phyloP scores from a whole-genome alignment of 352 stramenopile species.

The Hyaloperonospora arabidopsidis region DNA sequence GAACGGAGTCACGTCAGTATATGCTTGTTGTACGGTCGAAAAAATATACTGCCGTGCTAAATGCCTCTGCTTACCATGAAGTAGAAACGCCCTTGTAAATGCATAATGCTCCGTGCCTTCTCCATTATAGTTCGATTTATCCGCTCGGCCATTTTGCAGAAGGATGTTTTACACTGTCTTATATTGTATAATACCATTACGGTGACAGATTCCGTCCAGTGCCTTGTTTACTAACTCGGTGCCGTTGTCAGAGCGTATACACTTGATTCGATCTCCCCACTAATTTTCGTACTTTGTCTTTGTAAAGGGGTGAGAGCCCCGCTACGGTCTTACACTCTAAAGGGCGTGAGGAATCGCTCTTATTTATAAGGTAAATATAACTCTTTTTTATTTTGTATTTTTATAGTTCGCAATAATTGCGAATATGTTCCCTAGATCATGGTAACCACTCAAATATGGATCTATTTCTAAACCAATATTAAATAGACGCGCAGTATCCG shows the following conservation, averaged over 20 bases:
- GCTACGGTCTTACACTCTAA: too few species aligned
- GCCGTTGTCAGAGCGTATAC: slow-evolving; percentile 23
- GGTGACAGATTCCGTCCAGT: not conserved
- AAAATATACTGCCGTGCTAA: slow-evolving; percentile 14
- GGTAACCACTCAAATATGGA: too few species aligned
- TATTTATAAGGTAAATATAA: not conserved
- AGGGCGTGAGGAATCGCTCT: too few species aligned
- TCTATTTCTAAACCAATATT: too few species aligned
- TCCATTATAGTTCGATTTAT: slow-evolving; percentile 26
- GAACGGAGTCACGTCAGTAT: slow-evolving; percentile 10
- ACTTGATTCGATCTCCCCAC: slow-evolving; percentile 5
- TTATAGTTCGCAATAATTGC: too few species aligned
- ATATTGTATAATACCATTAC: slow-evolving; percentile 8
- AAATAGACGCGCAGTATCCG: too few species aligned
- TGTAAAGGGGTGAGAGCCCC: not conserved
- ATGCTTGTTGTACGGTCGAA: not conserved
- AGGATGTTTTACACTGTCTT: not conserved
- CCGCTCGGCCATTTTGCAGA: slow-evolving; percentile 19
- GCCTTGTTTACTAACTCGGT: slow-evolving; percentile 18
- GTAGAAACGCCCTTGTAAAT: slow-evolving; percentile 23
- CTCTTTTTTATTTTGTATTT: too few species aligned
- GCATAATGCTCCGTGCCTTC: slow-evolving; percentile 13
- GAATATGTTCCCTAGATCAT: too few species aligned
- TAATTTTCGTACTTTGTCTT: not conserved
- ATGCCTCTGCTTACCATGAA: slow-evolving; percentile 25